These are phyloP conservation scores for Micractinium sp. DNA, from an alignment of 139 green algal genomes.

Conservation along the genomic window DNA sequence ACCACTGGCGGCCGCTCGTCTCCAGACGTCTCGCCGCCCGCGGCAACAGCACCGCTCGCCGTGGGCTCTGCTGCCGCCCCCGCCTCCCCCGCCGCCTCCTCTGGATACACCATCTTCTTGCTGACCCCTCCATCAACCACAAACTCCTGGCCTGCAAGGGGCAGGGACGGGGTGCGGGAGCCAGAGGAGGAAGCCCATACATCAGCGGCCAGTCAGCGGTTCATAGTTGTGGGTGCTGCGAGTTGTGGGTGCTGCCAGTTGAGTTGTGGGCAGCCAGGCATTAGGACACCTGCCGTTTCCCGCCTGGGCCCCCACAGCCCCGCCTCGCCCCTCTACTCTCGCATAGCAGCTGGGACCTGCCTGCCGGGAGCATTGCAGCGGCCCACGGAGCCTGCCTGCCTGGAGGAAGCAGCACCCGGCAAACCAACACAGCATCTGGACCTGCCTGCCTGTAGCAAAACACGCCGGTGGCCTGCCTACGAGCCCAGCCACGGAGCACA, in stretches of 20 bases:
- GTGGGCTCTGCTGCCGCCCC: background rate
- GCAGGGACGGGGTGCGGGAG: background rate
- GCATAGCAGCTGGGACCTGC: background rate
- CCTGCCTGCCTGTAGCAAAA: background rate
- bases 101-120: slow-evolving; percentile 64
- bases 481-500: background rate
- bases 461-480: background rate
- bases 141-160: slow-evolving; percentile 46
- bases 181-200: too few species aligned
- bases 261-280: background rate
- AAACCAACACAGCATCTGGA: background rate
- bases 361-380: background rate
- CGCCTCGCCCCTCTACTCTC: background rate
- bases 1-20: background rate
- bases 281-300: background rate
- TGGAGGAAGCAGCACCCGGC: background rate
- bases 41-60: background rate
- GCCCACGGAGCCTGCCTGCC: background rate
- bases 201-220: background rate
- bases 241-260: background rate
- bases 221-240: background rate
- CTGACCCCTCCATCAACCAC: slow-evolving; percentile 61
- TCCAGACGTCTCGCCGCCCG: background rate
- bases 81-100: background rate
- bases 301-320: background rate